Evolutionary conservation across 176 grass and related monocot species (phyloP), one percentile per base, ranked within the genome.

Genomic region (Juncus effusus): DNA sequence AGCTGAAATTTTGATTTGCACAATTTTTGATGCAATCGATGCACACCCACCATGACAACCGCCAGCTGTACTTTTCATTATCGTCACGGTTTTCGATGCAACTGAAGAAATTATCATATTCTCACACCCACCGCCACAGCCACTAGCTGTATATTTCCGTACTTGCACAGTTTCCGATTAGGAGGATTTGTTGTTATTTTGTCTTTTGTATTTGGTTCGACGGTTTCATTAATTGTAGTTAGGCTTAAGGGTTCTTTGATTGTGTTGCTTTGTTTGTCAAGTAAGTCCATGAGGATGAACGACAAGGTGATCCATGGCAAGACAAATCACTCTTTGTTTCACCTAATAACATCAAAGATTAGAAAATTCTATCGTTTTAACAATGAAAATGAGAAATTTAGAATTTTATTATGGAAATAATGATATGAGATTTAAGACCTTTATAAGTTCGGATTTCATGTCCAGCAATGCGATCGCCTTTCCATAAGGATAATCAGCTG

Each of bases 381-480:
- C 6, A 3, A 72, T 59, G 19, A 5, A 16, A 5, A n/a, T 28
- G 49, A 80, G 38, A 1, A 62, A 2, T 28, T 10, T 67, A 3
- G 10, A 42, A 38, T 28, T 7, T 51, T 9, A 42, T 64, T 28
- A 28, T 28, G 19, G 19, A 28, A 28, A 28, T 28, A 14, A 45
- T 13, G 5, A 45, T 44, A 9, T 14, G 63, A 16, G 40, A 14
- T 45, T 47, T 2, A 13, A 47, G 77, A 95, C 90, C 86, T 81
- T 79, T 51, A 95, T 62, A 6, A 40, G 7, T 41, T 81, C 60
- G 36, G 86, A 84, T 65, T 78, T 70, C 28, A 76, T 67, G 78
- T 90, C 86, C n/a, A 87, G 70, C 42, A 86, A 62, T 37, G 86
- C 83, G 11, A 95, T 41, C 16, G 86, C 75, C 71, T 78, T 87